Conservation (phyloP, 257 asterid genomes). For the Przewalskia tangutica region DNA sequence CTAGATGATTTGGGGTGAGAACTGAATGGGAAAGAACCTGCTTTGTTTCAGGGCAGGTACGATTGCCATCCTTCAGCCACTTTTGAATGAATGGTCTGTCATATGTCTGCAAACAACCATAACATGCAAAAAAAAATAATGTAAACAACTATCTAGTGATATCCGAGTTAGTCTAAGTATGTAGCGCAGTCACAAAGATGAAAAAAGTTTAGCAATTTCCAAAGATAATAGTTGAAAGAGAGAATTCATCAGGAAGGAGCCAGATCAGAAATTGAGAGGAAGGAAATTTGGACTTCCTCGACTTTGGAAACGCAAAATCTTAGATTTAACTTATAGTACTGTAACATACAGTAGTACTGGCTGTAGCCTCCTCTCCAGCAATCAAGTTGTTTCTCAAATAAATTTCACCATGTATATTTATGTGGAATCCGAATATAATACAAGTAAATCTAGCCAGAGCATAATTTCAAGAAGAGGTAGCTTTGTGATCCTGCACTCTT, state of each 20-base stretch:
- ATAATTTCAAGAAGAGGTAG: not conserved
- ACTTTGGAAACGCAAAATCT: not conserved
- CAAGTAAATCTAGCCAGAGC: not conserved
- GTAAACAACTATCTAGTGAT: not conserved
- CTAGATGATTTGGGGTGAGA: conserved; percentile 36
- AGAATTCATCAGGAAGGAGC: not conserved
- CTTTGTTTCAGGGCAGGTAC: conserved; percentile 31
- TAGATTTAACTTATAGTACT: not conserved
- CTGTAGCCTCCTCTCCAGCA: not conserved
- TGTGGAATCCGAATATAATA: not conserved
- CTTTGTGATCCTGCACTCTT: not conserved
- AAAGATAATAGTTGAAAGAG: not conserved
- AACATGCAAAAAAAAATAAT: not conserved
- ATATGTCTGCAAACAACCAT: conserved; percentile 32
- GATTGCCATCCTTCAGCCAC: conserved; percentile 42
- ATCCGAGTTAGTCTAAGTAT: not conserved
- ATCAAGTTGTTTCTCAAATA: not conserved
- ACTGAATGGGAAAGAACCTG: conserved; percentile 25
- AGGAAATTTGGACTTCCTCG: not conserved
- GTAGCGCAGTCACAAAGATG: not conserved
- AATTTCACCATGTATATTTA: not conserved
- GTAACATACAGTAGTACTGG: not conserved
- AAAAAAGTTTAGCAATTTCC: not conserved
- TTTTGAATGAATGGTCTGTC: conserved; percentile 28
- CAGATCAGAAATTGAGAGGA: not conserved